Conservation (phyloP, 805 yeast species). For the Wickerhamomyces rabaulensis region DNA sequence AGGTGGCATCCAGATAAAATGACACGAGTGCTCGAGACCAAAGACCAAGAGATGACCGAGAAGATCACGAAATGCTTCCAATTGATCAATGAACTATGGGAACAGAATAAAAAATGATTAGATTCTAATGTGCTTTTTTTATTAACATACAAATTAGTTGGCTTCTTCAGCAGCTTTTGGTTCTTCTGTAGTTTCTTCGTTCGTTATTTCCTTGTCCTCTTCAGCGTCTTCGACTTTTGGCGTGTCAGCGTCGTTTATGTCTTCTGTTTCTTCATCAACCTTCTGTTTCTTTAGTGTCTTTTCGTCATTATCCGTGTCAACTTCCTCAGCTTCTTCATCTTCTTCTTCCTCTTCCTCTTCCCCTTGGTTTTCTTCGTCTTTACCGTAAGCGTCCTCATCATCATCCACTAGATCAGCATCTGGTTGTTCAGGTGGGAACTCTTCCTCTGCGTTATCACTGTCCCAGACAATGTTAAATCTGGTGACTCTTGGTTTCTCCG, state of each 20-base stretch:
- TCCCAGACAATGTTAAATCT: conserved; percentile 97
- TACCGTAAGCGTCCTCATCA: conserved; percentile 56
- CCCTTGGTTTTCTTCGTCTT: conserved; percentile 42
- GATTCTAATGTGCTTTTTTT: background rate
- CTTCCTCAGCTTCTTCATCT: conserved; percentile 37
- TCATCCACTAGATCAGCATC: conserved; percentile 60
- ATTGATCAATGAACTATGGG: conserved; percentile 35
- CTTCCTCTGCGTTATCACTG: conserved; percentile 60
- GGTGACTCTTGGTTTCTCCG: conserved; percentile 97
- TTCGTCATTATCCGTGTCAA: conserved; percentile 29
- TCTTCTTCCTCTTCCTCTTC: conserved; percentile 42
- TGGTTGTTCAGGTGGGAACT: conserved; percentile 74
- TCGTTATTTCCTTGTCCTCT: conserved; percentile 2
- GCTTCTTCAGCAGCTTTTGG: background rate
- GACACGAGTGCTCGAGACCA: conserved; percentile 27
- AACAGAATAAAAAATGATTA: conserved; percentile 6
- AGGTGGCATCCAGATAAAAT: conserved; percentile 73
- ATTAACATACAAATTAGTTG: background rate
- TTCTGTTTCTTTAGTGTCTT: conserved; percentile 11
- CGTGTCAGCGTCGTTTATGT: conserved; percentile 15
- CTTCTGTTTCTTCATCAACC: conserved; percentile 26
- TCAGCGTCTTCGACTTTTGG: conserved; percentile 13
- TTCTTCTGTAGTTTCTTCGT: conserved; percentile 2
- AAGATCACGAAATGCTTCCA: conserved; percentile 39
- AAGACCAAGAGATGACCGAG: conserved; percentile 9